Evolutionary conservation across 2,329 filamentous ascomycete species (phyloP), one percentile per base, ranked within the genome.

Genomic region (Aspergillus piperis): DNA sequence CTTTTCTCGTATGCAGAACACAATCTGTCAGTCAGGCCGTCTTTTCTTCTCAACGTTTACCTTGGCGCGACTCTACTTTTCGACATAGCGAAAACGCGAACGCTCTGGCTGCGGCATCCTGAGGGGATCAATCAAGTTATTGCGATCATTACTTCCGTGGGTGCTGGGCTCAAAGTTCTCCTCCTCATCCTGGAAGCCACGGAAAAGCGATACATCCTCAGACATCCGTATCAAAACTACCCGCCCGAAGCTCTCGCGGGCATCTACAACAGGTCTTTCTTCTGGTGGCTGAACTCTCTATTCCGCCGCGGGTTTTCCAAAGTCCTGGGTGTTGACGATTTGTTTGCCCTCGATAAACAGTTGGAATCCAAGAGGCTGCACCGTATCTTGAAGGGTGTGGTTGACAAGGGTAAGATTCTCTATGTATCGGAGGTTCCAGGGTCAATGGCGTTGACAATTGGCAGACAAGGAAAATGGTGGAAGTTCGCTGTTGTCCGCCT

Each of bases 281-380:
- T 86, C 66, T 81, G 77, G 74, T 86, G 84, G 84, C 69, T 85
- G 53, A 84, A 81, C 59, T 75, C 77, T 2, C 68, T 87, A 6
- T 80, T 87, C 44, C 75, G 75, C 25, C 70, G 73, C 15, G 83
- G 84, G 0, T 84, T 79, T 70, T 76, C 70, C 4, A 80, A 76
- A 6, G 62, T 75, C 3, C 64, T 84, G 5, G 64, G 69, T 0
- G 71, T 83, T 0, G 76, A 80, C 7, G 81, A 83, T 58, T 72
- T 83, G 3, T 80, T 70, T 62, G 62, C 70, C 0, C 68, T 83
- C 36, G 81, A 83, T 60, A 80, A 81, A 58, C 70, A 79, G 54
- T 64, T 83, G 10, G 62, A 68, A 8, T 80, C 80, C 0, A 75
- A 77, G 54, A 73, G 75, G 53, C 65, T 83, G 8, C 72, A 80